Conservation (phyloP, 108 stramenopile species). For the Skeletonema potamos region DNA sequence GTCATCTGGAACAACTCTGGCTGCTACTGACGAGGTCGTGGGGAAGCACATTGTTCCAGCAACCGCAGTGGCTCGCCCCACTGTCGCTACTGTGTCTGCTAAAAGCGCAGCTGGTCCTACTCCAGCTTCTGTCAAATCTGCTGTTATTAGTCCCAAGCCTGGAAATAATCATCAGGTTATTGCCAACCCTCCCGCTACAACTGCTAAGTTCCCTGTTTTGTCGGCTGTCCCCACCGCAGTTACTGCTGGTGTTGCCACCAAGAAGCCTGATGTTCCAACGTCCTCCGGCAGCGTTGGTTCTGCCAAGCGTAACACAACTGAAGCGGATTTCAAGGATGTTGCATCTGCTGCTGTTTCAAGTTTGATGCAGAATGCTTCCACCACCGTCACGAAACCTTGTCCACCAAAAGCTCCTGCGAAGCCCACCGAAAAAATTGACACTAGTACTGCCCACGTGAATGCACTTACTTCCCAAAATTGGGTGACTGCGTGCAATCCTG, state of each 20-base stretch:
- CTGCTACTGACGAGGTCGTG: neutral
- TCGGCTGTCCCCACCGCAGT: conserved; percentile 12
- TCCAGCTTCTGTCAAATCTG: conserved; percentile 9
- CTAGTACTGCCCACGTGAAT: conserved; percentile 81
- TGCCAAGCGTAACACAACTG: conserved; percentile 36
- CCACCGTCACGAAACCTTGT: neutral
- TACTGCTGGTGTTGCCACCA: conserved; percentile 2
- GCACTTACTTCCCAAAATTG: conserved; percentile 85
- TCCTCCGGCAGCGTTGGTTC: conserved; percentile 9
- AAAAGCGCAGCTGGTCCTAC: neutral
- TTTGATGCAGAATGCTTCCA: conserved; percentile 66
- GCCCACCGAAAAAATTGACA: conserved; percentile 50
- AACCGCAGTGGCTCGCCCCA: conserved; percentile 6
- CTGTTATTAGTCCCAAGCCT: conserved; percentile 8
- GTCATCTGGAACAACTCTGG: neutral
- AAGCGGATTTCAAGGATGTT: conserved; percentile 76
- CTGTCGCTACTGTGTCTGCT: neutral
- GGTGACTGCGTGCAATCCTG: conserved; percentile 73
- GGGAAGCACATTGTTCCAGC: conserved; percentile 6
- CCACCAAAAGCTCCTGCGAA: conserved; percentile 3
- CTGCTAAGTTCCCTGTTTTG: neutral
- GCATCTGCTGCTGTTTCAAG: conserved; percentile 78
- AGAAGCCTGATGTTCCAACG: neutral
- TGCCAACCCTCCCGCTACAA: conserved; percentile 4
- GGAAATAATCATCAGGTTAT: conserved; percentile 33